Evolutionary conservation across 2,329 filamentous ascomycete genomes (phyloP).

Genomic region (Colletotrichum endophyticum): DNA sequence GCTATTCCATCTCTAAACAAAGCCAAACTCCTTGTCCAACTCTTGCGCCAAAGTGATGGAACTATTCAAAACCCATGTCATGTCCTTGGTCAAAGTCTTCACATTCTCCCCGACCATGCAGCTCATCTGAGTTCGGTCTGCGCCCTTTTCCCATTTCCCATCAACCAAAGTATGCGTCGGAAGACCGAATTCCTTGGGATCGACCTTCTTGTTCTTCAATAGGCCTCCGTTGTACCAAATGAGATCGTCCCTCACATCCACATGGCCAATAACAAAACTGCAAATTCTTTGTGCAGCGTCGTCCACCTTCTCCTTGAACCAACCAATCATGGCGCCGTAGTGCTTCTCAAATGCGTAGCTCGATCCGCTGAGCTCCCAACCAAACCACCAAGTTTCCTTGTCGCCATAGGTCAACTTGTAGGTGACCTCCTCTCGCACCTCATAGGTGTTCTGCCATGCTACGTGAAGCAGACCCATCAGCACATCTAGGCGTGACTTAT

Average conservation of each 20-base stretch:
- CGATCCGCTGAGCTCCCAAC: constrained; percentile 41
- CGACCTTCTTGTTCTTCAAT: constrained; percentile 41
- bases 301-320: constrained; percentile 20
- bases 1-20: not conserved
- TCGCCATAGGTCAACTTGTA: constrained; percentile 47
- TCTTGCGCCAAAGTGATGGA: not conserved
- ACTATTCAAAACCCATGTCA: not conserved
- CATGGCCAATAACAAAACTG: constrained; percentile 46
- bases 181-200: constrained; percentile 34
- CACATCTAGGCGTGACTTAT: constrained; percentile 41
- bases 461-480: constrained; percentile 41
- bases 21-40: not conserved
- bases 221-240: constrained; percentile 49
- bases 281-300: constrained; percentile 31
- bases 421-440: constrained; percentile 41
- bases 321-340: constrained; percentile 45
- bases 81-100: not conserved
- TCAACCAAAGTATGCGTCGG: constrained; percentile 43
- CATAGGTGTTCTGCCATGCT: constrained; percentile 47
- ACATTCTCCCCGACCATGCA: constrained; percentile 33
- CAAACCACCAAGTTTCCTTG: constrained; percentile 52
- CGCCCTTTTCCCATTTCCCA: constrained; percentile 39
- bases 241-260: constrained; percentile 39
- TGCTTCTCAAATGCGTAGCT: constrained; percentile 42
- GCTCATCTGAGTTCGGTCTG: constrained; percentile 35